A percentile compares a stretch with the other conserved stretches of the same genome.
These are phyloP conservation scores for Chamaenerion angustifolium DNA, from an alignment of 345 rosid genomes.

Conservation along the genomic window DNA sequence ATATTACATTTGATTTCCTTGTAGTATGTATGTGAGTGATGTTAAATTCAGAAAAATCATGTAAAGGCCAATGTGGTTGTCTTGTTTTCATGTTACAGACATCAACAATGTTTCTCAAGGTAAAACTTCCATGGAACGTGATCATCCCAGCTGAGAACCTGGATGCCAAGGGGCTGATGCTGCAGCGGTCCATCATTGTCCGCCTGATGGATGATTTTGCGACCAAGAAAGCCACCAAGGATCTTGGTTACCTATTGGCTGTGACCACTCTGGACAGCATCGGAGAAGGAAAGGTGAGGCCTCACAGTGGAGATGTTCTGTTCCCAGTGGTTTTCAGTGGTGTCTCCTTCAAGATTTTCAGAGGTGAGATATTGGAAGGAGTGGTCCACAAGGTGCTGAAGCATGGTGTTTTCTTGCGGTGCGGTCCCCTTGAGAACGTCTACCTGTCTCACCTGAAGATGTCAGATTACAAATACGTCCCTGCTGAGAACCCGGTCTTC, in stretches of 20 bases:
- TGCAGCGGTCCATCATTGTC: constrained; percentile 45
- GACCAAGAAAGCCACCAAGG: constrained; percentile 48
- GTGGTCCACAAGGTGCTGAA: constrained; percentile 58
- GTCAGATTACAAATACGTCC: constrained; percentile 48
- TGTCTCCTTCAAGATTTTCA: constrained; percentile 64
- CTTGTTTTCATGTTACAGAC: too few relatives aligned
- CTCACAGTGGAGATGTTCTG: constrained; percentile 54
- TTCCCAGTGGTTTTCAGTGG: constrained; percentile 64
- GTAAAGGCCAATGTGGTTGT: too few relatives aligned
- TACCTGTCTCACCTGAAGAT: constrained; percentile 50
- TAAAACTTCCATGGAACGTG: constrained; percentile 64
- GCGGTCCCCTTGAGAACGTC: constrained; percentile 48
- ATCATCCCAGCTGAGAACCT: constrained; percentile 54
- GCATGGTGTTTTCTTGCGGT: constrained; percentile 73
- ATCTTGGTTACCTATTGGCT: constrained; percentile 53
- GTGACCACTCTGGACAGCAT: constrained; percentile 44
- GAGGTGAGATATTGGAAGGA: constrained; percentile 69
- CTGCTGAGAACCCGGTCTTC: constrained; percentile 62
- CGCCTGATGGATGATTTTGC: constrained; percentile 55
- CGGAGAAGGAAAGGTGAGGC: constrained; percentile 69
- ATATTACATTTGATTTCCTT: too few relatives aligned
- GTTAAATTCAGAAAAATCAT: too few relatives aligned
- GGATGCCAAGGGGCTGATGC: constrained; percentile 57
- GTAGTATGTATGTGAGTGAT: too few relatives aligned
- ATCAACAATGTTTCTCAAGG: constrained; percentile 53